These are phyloP conservation scores for Tulasnella sp. DNA, from an alignment of 768 basidiomycete species.

Conservation along the genomic window DNA sequence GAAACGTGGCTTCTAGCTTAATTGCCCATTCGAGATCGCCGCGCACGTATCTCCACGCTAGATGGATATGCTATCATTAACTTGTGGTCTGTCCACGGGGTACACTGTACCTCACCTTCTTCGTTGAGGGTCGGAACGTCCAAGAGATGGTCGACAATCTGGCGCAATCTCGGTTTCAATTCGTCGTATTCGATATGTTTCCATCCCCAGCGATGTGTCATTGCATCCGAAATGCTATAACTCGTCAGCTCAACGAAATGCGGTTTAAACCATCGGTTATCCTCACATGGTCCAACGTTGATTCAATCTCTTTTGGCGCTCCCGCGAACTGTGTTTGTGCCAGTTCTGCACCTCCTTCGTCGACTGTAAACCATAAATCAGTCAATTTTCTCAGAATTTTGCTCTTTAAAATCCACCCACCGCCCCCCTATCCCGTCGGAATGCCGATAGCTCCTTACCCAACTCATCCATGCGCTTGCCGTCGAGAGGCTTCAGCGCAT, in stretches of 20 bases:
- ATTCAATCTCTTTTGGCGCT: not conserved
- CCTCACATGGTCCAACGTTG: not conserved
- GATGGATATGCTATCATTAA: not conserved
- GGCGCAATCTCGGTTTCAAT: not conserved
- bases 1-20: not conserved
- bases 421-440: not conserved
- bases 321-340: not conserved
- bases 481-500: not conserved
- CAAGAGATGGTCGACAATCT: not conserved
- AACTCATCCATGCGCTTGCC: not conserved
- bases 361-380: not conserved
- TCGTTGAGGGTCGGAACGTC: not conserved
- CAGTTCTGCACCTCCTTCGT: not conserved
- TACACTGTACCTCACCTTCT: not conserved
- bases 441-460: not conserved
- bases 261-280: not conserved
- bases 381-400: not conserved
- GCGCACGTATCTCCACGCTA: not conserved
- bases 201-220: slow-evolving; percentile 8
- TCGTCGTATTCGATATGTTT: not conserved
- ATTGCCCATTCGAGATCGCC: not conserved
- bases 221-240: not conserved
- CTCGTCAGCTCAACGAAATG: not conserved
- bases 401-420: not conserved
- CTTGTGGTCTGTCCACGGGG: no score